Percentiles rank a stretch among this genome's conserved stretches.
phyloP scores from a whole-genome alignment of 1,284 basidiomycete genomes.

The Sphagnurus paluster region DNA sequence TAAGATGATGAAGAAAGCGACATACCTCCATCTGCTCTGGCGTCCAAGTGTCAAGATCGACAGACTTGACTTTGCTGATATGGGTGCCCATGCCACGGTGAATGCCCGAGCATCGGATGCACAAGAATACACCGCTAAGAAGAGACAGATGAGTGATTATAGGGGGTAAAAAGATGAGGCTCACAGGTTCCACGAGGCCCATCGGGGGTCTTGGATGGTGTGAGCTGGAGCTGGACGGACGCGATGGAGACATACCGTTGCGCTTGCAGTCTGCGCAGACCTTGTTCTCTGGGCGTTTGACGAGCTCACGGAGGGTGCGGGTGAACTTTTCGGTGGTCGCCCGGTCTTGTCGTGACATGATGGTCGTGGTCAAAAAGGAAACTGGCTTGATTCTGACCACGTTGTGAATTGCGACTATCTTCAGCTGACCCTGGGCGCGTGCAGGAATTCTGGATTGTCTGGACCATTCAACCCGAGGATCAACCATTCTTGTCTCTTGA shows the following conservation, averaged over 20 bases:
- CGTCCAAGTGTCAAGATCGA: slow-evolving; percentile 98
- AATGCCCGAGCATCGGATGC: slow-evolving; percentile 98
- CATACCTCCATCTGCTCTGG: slow-evolving; percentile 95
- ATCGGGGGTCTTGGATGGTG: slow-evolving; percentile 77
- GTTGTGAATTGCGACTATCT: neutral
- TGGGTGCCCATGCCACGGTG: slow-evolving; percentile 99
- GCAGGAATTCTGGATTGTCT: no score
- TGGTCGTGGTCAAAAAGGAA: slow-evolving; percentile 7
- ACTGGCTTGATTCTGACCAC: neutral
- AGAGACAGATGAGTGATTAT: slow-evolving; percentile 6
- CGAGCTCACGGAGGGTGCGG: slow-evolving; percentile 77
- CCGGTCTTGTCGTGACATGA: slow-evolving; percentile 79
- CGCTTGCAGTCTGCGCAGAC: slow-evolving; percentile 92
- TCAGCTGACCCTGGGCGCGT: no score
- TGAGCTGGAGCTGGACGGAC: slow-evolving; percentile 12
- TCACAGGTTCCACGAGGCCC: slow-evolving; percentile 98
- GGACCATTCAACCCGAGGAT: no score
- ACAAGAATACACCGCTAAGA: slow-evolving; percentile 85
- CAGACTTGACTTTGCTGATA: slow-evolving; percentile 95
- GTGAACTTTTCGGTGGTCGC: slow-evolving; percentile 80
- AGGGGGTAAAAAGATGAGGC: slow-evolving; percentile 24
- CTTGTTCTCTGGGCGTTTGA: slow-evolving; percentile 92
- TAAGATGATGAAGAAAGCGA: slow-evolving; percentile 12
- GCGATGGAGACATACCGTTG: slow-evolving; percentile 63
- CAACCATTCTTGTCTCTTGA: no score